Evolutionary conservation across 78 protist species (phyloP).

Genomic region (Dictyostelium capitatum): DNA sequence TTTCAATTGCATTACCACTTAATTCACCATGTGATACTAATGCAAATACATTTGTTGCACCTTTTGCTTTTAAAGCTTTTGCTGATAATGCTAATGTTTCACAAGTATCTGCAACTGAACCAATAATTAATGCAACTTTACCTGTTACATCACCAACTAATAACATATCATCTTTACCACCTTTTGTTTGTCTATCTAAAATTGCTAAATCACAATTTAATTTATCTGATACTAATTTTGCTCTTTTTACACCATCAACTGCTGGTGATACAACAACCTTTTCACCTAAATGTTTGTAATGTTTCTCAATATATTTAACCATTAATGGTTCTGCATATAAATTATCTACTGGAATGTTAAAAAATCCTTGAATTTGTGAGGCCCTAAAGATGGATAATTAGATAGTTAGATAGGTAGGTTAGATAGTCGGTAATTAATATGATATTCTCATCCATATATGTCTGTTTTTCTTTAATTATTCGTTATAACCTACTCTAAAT

Average conservation of each 20-base stretch:
- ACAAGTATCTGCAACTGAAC: slow-evolving; percentile 88
- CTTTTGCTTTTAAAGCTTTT: slow-evolving; percentile 36
- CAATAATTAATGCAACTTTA: slow-evolving; percentile 82
- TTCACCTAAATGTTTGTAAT: slow-evolving; percentile 50
- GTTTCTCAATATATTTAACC: slow-evolving; percentile 83
- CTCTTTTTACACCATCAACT: slow-evolving; percentile 93
- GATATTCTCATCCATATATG: too few species aligned
- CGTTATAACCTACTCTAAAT: slow-evolving; percentile 83
- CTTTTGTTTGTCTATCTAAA: slow-evolving; percentile 89
- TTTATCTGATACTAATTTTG: slow-evolving; percentile 87
- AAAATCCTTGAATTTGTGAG: slow-evolving; percentile 86
- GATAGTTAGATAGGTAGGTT: too few species aligned
- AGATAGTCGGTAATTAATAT: too few species aligned
- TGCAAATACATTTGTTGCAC: slow-evolving; percentile 79
- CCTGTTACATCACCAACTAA: slow-evolving; percentile 88
- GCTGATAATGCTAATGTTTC: slow-evolving; percentile 89
- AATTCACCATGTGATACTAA: slow-evolving; percentile 81
- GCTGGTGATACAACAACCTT: slow-evolving; percentile 90
- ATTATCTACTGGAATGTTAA: slow-evolving; percentile 91
- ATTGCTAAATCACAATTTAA: slow-evolving; percentile 87
- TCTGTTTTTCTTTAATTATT: not conserved
- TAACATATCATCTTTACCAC: slow-evolving; percentile 83
- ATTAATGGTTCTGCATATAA: slow-evolving; percentile 87
- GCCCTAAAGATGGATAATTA: slow-evolving; percentile 41
- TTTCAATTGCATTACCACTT: slow-evolving; percentile 86